Base-by-base conservation (phyloP, 345 rosid genomes). In the Linum usitatissimum region DNA sequence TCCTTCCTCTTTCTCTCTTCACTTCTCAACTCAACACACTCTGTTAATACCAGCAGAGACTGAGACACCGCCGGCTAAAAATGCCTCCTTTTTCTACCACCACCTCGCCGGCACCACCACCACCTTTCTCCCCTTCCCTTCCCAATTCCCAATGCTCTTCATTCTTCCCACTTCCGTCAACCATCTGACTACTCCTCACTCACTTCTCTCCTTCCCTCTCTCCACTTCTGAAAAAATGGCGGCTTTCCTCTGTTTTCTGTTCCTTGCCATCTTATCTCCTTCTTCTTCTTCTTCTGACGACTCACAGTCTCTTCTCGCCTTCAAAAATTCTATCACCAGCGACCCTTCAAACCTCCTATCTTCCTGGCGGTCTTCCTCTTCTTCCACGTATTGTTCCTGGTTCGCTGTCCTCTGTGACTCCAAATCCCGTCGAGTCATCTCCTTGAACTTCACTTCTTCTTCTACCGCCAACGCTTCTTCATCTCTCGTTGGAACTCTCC, bases 321-420 rank as follows among this genome's bases (percentile, higher is more conserved):
- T 85, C 72, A 85, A 79, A 72, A 45, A 30, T 55, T 74, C 87
- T 6, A 63, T 80, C 18, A 63, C 76, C 64, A 53, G 53, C 23
- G 83, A 79, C 65, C 79, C 81, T 36, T 66, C 68, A 9, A 63
- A 76, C 61, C 70, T 72, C 63, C 76, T 85, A 54, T 68, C 78
- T 57, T 23, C 18, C 66, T 85, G 91, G 91, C 71, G 66, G 69
- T 59, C 58, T 12, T 62, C 68, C 13, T 38, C 61, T 1, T 58
- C 51, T 67, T 12, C 39, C 28, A 59, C 61, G 48, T 64, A 70
- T 73, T 85, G 87, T 66, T 28, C 68, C 18, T 85, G 91, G 91
- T 38, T 30, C 56, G 87, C 84, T 18, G 73, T 85, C 64, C 71
- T 71, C 40, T 85, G 91, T 57, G 71, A 71, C 45, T 23, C 30